Percentiles rank a stretch among this genome's conserved stretches.
Evolutionary conservation across 1,139 yeast species (phyloP).

Genomic region (Hanseniaspora uvarum): DNA sequence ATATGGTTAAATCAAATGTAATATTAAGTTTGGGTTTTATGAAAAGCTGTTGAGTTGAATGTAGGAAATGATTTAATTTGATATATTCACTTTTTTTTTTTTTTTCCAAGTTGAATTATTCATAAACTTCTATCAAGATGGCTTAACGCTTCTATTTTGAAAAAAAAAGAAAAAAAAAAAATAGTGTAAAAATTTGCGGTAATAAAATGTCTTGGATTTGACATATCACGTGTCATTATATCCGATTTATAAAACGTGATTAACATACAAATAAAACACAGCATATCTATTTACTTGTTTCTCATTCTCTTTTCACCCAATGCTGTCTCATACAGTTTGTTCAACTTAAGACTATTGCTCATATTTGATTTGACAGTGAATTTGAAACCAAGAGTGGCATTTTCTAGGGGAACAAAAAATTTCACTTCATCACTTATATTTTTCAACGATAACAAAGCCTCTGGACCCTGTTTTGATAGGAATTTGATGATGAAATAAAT

Average conservation of each 20-base stretch:
- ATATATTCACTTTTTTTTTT: not conserved
- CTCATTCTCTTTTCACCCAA: not conserved
- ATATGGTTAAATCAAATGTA: no score
- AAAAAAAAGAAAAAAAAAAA: no score
- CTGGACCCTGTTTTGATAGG: not conserved
- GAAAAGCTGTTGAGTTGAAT: not conserved
- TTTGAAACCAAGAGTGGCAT: not conserved
- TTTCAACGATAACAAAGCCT: not conserved
- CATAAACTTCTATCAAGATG: not conserved
- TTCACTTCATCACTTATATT: not conserved
- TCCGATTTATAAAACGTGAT: no score
- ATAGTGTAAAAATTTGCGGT: not conserved
- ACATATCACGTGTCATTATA: no score
- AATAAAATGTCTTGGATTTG: no score
- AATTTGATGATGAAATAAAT: conserved; percentile 3
- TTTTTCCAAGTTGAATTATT: not conserved
- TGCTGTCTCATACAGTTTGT: not conserved
- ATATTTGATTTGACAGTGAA: not conserved
- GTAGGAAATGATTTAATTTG: no score
- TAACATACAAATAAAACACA: no score
- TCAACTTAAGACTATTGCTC: not conserved
- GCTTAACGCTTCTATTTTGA: no score
- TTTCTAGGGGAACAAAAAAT: not conserved
- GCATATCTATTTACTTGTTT: not conserved
- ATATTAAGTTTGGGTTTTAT: no score